Evolutionary conservation across 805 yeast genomes (phyloP), one percentile per base, ranked within the genome.

Genomic region (Saccharomycopsis guyanensis): DNA sequence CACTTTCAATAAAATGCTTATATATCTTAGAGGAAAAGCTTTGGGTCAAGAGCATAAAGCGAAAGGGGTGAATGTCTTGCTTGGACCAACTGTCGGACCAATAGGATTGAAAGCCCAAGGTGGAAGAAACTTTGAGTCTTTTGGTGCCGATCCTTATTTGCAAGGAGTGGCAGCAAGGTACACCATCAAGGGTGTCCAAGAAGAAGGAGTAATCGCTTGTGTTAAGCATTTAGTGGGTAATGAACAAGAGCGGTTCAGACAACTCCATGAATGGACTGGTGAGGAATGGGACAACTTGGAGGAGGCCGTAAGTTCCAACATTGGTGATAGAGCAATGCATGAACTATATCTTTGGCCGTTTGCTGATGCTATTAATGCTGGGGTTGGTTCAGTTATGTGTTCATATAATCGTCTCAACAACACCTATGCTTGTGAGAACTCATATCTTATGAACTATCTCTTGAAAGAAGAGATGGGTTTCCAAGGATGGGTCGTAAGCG

Each of bases 301-400:
- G 32, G 41, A 47, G 24, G 66, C 80, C 3, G 64, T 75, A 20
- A 70, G 76, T 50, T 64, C 80, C 7, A 73, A 76, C 49, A 73
- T 77, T 38, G 82, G 77, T 47, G 83, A 77, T 56, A 63, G 78
- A 24, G 72, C 78, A 1, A 69, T 79, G 72, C 83, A 75, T 56
- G 85, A 79, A 55, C 57, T 76, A 1, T 78, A 72, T 57, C 58
- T 76, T 40, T 78, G 84, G 84, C 85, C 85, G 8, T 79, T 76
- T 63, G 82, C 81, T 4, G 81, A 78, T 54, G 74, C 75, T 31
- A 66, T 79, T 20, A 68, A 69, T 46, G 78, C 82, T 32, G 82
- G 82, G 27, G 79, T 65, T 23, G 82, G 79, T 2, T 67, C 78
- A 20, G 66, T 78, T n/a, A 75, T 79, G 76, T 78, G 84, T 53